These are phyloP conservation scores for Mallotus japonicus DNA, from an alignment of 441 rosid species.

Conservation along the genomic window DNA sequence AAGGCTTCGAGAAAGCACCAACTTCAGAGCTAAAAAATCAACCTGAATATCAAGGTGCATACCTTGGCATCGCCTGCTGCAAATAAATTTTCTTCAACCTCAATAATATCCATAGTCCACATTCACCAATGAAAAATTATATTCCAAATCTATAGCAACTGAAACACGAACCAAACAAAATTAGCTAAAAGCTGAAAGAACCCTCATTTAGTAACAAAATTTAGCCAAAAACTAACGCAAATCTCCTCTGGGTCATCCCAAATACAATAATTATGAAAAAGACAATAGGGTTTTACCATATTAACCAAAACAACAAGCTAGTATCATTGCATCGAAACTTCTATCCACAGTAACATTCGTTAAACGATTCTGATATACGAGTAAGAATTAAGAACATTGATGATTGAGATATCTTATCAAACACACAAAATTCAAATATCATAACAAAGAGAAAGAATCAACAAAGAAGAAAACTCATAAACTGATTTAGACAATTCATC, in stretches of 20 bases:
- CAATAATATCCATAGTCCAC: constrained; percentile 69
- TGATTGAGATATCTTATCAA: constrained; percentile 18
- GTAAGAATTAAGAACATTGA: background rate
- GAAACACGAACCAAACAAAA: constrained; percentile 24
- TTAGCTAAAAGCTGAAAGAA: constrained; percentile 20
- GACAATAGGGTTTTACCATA: constrained; percentile 1
- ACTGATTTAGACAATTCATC: constrained; percentile 37
- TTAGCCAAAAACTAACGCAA: constrained; percentile 18
- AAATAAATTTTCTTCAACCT: constrained; percentile 89
- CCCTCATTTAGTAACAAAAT: background rate
- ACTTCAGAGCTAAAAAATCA: constrained; percentile 3
- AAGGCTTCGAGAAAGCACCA: constrained; percentile 12
- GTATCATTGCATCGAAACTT: background rate
- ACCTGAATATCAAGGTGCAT: constrained; percentile 23
- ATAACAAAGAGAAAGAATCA: constrained; percentile 1
- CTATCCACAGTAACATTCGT: constrained; percentile 7
- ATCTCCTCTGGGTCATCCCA: background rate
- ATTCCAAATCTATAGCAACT: constrained; percentile 36
- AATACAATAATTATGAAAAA: background rate
- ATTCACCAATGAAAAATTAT: constrained; percentile 33
- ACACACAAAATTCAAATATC: background rate
- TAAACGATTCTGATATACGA: background rate
- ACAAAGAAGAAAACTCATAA: background rate
- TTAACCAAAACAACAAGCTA: constrained; percentile 2
- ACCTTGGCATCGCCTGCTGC: constrained; percentile 98